Conservation (phyloP, 2,329 filamentous ascomycete species). For the Fusarium sp. region DNA sequence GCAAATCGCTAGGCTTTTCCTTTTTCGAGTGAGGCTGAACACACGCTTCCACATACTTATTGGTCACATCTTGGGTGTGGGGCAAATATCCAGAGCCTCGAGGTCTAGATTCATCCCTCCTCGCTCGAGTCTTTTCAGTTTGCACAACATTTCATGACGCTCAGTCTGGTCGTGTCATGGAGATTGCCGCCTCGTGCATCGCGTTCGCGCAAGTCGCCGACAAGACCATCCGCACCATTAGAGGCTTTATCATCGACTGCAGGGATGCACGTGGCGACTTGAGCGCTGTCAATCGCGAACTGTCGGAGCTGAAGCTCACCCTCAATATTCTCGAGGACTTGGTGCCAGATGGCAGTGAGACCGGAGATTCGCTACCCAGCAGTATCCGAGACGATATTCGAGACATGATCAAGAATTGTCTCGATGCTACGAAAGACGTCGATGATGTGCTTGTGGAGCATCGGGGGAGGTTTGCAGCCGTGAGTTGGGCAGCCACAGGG, state of each 20-base stretch:
- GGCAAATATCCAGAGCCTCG: neutral
- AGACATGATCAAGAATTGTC: neutral
- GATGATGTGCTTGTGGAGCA: neutral
- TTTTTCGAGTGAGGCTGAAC: neutral
- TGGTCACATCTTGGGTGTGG: neutral
- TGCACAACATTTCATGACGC: neutral
- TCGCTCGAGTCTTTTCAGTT: neutral
- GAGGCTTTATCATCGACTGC: neutral
- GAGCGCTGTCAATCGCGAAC: neutral
- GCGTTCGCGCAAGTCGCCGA: slow-evolving; percentile 13
- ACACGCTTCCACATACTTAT: neutral
- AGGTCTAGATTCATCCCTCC: neutral
- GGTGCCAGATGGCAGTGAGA: neutral
- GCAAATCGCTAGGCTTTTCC: neutral
- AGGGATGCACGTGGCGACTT: slow-evolving; percentile 2
- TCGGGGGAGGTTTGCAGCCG: neutral
- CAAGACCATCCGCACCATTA: neutral
- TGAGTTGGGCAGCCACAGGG: neutral
- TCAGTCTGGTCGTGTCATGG: neutral
- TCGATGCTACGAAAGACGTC: neutral
- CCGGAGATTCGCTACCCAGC: neutral
- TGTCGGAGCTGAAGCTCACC: neutral
- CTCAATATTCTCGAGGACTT: neutral
- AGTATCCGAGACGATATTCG: neutral
- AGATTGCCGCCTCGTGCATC: slow-evolving; percentile 8